Conservation (phyloP, 1,139 yeast genomes). For the Yamadazyma blattariae region DNA sequence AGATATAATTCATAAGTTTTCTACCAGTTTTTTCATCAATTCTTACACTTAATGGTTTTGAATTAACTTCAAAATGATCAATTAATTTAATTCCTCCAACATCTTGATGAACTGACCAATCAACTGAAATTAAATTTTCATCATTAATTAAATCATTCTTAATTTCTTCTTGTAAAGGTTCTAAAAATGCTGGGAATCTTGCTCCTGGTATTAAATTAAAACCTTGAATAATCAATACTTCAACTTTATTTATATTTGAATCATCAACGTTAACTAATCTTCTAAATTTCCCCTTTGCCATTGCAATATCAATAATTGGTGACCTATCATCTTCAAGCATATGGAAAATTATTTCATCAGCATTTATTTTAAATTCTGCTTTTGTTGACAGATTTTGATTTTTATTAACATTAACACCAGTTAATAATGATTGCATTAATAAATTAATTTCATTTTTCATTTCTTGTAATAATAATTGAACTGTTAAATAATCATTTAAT, state of each 20-base stretch:
- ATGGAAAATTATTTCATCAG: conserved; percentile 46
- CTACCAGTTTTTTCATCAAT: conserved; percentile 62
- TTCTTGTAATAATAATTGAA: conserved; percentile 27
- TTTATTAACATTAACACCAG: conserved; percentile 23
- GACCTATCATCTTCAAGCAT: conserved; percentile 43
- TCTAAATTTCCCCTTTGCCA: conserved; percentile 39
- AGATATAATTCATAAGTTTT: conserved; percentile 53
- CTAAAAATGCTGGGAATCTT: conserved; percentile 34
- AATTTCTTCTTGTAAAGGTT: conserved; percentile 21
- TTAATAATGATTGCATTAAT: conserved; percentile 37
- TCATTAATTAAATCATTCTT: conserved; percentile 8
- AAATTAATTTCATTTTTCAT: conserved; percentile 34
- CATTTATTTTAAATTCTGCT: conserved; percentile 59
- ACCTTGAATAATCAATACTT: conserved; percentile 46
- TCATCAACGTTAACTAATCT: conserved; percentile 50
- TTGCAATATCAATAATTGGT: conserved; percentile 40
- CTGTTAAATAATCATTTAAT: conserved; percentile 32
- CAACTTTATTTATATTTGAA: conserved; percentile 37
- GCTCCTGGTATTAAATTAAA: conserved; percentile 35
- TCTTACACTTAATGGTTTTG: conserved; percentile 55
- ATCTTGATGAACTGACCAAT: conserved; percentile 64
- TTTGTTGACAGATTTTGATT: conserved; percentile 13
- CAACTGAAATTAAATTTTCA: conserved; percentile 37
- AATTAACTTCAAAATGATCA: conserved; percentile 48
- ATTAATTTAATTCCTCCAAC: conserved; percentile 69